Base-by-base conservation (phyloP, 768 basidiomycete species). In the Pulveroboletus sp. region DNA sequence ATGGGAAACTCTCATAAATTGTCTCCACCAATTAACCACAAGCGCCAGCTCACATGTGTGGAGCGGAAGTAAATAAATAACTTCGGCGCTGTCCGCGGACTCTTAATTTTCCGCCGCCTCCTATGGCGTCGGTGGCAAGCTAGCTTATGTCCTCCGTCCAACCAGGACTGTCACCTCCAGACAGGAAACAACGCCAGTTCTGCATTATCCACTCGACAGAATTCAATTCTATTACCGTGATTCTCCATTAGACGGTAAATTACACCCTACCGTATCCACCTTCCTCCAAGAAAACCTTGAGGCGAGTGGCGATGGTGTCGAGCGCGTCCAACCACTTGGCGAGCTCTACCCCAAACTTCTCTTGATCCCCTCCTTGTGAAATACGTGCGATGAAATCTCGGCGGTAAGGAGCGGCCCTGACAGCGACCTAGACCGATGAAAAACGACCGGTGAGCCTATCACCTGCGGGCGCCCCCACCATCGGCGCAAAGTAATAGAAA, bases 381-480 rank as follows among this genome's bases (percentile, higher is more conserved):
- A 90, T 74, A 21, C 78, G 75, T 5, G 69, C 62, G 54, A 82
- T 82, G 59, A 90, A 90, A 44, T 84, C 81, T 24, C 68, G 64
- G 16, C 87, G 82, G 37, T 76, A 72, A 10, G 87, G 66, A 4
- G 79, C 84, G 0, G 87, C 81, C 37, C 79, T 79, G 21, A 84
- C 76, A 7, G 82, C 82, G 16, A 84, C 70, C 82, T 83, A 39
- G 16, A 47, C 17, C 43, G 24, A 27, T 25, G 19, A 14, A 25
- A 13, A 29, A 4, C 21, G 21, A 32, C 19, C 31, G 27, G 32
- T 53, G 21, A 58, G 27, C 33, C 32, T 3, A 17, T 37, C 31
- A n/a, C 35, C 36, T n/a, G n/a, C 45, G 1, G 33, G 32, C 25
- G 12, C 33, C 20, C 40, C 10, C 36, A 17, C 17, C 9, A 19